A percentile compares a stretch with the other conserved stretches of the same genome.
These are phyloP conservation scores for Xylaria sp. DNA, from an alignment of 2,329 filamentous ascomycete species.

Conservation along the genomic window DNA sequence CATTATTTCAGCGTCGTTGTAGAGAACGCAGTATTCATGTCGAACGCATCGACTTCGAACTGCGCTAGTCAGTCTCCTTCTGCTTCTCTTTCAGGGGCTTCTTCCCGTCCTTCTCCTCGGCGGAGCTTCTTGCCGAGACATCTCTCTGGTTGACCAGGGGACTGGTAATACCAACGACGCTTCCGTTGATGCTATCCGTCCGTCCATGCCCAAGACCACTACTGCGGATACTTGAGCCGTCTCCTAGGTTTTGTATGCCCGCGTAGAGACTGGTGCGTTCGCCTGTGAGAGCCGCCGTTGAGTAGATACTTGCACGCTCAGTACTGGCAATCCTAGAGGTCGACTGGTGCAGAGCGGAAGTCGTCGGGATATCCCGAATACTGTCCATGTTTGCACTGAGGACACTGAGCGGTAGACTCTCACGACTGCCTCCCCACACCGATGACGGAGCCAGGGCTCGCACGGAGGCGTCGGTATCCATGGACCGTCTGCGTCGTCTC, in stretches of 20 bases:
- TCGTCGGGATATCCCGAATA: slow-evolving; percentile 36
- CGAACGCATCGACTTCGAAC: neutral
- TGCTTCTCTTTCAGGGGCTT: slow-evolving; percentile 15
- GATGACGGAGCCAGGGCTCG: slow-evolving; percentile 78
- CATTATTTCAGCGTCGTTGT: neutral
- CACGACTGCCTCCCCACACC: slow-evolving; percentile 74
- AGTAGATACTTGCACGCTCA: slow-evolving; percentile 79
- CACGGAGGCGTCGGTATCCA: slow-evolving; percentile 82
- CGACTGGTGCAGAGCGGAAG: slow-evolving; percentile 51
- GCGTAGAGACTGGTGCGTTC: slow-evolving; percentile 81
- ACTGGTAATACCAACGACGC: slow-evolving; percentile 58
- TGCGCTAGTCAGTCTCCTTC: slow-evolving; percentile 16
- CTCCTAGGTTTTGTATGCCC: slow-evolving; percentile 51
- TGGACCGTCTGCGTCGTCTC: slow-evolving; percentile 67
- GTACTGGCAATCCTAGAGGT: slow-evolving; percentile 37
- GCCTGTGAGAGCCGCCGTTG: slow-evolving; percentile 60
- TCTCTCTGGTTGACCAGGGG: slow-evolving; percentile 57
- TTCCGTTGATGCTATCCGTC: slow-evolving; percentile 76
- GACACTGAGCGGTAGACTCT: slow-evolving; percentile 72
- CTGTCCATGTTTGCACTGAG: slow-evolving; percentile 65
- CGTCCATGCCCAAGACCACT: slow-evolving; percentile 67
- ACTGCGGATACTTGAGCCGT: slow-evolving; percentile 73
- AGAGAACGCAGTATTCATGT: neutral
- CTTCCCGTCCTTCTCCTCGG: slow-evolving; percentile 31
- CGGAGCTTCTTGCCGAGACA: slow-evolving; percentile 31